Evolutionary conservation across 306 rosid species (phyloP), one percentile per base, ranked within the genome.

Genomic region (Luffa acutangula): DNA sequence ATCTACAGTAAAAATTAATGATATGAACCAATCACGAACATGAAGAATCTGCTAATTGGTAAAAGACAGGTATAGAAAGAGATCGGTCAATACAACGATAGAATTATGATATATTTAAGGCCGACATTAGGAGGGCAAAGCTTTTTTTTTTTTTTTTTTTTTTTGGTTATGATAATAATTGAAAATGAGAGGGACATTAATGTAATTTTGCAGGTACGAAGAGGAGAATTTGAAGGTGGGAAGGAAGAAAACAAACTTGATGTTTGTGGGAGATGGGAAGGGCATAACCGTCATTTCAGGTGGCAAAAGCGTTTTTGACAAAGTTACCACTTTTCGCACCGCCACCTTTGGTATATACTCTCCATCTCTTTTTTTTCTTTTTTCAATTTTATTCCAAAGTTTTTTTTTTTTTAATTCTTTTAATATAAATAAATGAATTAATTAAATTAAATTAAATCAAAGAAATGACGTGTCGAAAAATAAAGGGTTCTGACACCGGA

Each of bases 221-320:
- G 98, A 94, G 82, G 57, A 82, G 2, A 91, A 88, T 85, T 79
- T 94, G 80, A 94, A 94, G 89, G 77, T 94, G 65, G 98, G 97
- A 21, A 89, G 91, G 87, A 94, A 94, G 91, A 94, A 89, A 77
- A 88, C 73, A 3, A 92, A 92, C 41, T 77, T 91, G 83, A 92
- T 94, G 97, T 87, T 94, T 76, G 82, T 94, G 0, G 98, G 98
- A n/a, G 98, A 94, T 4, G 98, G 98, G 37, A 89, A 75, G 87
- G 98, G 90, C 11, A 83, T 81, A 45, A 92, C 98, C 5, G 80
- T 87, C 54, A 92, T 94, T 18, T 76, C 97, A 0, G 98, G 98
- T 0, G 87, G 92, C 0, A 92, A 56, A 76, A 94, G 82, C 80
- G 80, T 85, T 12, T 0, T 0, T 18, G 48, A 86, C 2, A 71